phyloP scores from a whole-genome alignment of 225 moss, liverwort and hornwort genomes.

The Asterella californica region DNA sequence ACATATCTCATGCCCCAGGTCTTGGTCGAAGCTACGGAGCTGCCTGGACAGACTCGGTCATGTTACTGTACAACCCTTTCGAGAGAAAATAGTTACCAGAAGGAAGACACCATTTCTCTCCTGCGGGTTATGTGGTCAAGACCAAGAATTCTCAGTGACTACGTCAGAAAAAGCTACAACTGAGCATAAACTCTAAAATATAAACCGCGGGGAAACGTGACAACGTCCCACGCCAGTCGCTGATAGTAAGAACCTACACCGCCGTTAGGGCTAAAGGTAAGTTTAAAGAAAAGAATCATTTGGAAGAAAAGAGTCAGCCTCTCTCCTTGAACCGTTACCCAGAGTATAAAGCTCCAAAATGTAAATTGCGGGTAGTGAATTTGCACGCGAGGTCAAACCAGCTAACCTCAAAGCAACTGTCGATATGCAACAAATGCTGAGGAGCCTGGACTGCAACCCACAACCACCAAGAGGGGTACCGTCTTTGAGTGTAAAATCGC shows the following conservation, averaged over 20 bases:
- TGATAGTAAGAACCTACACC: not conserved
- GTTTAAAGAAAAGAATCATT: not conserved
- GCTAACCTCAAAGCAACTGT: not conserved
- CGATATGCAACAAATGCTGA: not conserved
- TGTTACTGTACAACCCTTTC: not conserved
- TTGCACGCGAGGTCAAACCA: not conserved
- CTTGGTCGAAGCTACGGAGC: not conserved
- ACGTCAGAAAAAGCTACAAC: too few species aligned
- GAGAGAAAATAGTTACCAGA: not conserved
- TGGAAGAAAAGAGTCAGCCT: too few species aligned
- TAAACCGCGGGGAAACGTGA: too few species aligned
- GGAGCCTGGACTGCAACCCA: not conserved
- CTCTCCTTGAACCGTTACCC: too few species aligned
- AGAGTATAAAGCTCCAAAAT: too few species aligned
- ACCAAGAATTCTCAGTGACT: not conserved
- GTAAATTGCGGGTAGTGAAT: too few species aligned
- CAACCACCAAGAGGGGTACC: not conserved
- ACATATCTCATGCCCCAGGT: not conserved
- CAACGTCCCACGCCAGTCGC: not conserved
- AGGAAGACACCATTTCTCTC: not conserved
- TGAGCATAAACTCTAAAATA: too few species aligned
- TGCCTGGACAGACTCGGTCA: not conserved
- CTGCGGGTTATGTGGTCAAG: not conserved
- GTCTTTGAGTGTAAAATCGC: not conserved
- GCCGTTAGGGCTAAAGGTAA: not conserved